Conservation (phyloP, 1,284 basidiomycete genomes). For the Rhodofomes roseus region DNA sequence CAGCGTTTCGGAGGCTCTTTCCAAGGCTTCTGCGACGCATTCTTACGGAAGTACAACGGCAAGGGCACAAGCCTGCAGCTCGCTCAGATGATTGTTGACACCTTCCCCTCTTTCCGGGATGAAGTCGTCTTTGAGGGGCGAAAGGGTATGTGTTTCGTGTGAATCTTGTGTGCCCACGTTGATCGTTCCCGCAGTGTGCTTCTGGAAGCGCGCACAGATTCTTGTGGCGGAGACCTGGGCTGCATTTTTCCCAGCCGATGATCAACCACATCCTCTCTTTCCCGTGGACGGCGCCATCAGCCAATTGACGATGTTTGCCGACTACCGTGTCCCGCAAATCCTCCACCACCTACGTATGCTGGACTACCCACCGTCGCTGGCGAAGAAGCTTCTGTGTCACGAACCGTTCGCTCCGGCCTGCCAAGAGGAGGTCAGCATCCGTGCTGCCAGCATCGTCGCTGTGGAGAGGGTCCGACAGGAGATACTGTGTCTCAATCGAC, state of each 20-base stretch:
- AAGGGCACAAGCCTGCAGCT: constrained; percentile 67
- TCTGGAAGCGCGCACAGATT: constrained; percentile 86
- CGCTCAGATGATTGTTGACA: constrained; percentile 63
- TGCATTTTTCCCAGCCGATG: constrained; percentile 59
- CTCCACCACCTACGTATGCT: constrained; percentile 75
- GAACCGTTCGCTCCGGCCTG: constrained; percentile 49
- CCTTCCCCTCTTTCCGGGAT: constrained; percentile 76
- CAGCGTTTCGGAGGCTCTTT: constrained; percentile 73
- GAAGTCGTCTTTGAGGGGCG: constrained; percentile 53
- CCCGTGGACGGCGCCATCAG: constrained; percentile 59
- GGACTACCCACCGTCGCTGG: constrained; percentile 56
- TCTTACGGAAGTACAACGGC: constrained; percentile 46
- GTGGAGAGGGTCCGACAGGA: constrained; percentile 66
- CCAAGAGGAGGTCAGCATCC: constrained; percentile 66
- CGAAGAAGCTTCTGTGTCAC: constrained; percentile 41
- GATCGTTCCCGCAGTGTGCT: constrained; percentile 44
- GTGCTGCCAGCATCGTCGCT: constrained; percentile 71
- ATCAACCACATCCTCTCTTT: constrained; percentile 63
- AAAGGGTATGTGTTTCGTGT: constrained; percentile 41
- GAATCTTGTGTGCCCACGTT: background rate
- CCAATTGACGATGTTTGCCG: constrained; percentile 82
- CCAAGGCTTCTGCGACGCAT: constrained; percentile 58
- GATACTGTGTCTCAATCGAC: constrained; percentile 32
- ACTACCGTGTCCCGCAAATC: constrained; percentile 84
- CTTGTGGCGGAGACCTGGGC: constrained; percentile 84